Base-by-base conservation (phyloP, 345 rosid species). In the Erodium maritimum region DNA sequence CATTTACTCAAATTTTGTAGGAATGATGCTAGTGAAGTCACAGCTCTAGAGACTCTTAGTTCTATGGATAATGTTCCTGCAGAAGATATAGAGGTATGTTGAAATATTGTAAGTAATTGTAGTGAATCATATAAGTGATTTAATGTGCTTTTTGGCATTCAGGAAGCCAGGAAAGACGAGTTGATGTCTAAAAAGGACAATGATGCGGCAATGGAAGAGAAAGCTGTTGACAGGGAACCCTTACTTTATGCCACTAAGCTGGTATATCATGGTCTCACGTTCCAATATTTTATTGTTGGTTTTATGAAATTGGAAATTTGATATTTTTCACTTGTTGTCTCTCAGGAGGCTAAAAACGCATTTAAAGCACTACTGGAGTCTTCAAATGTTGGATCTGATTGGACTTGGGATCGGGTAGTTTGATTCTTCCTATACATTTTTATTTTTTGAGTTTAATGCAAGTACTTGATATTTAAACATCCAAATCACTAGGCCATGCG, bases 351-450 rank as follows among this genome's bases (percentile, higher is more conserved):
- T 37, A 77, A 66, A 72, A 71, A 76, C 79, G 85, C 88, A 65
- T 93, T 93, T 73, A 87, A 82, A 71, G 76, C 86, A 22, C 91
- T 93, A 74, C 64, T 93, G 78, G 86, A 93, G 66, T 79, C 84
- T 20, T 79, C 79, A 72, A 89, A 82, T 77, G 81, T 93, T 71
- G 83, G 87, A 61, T 71, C 89, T 72, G 96, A 87, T 80, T 93
- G 94, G 95, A 82, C 90, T 51, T 93, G 99, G 99, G 99, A 93
- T 64, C 99, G 88, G 86, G 98, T 91, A 71, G 17, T 74, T 60
- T 59, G 67, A 23, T 67, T 7, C 25, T 54, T 13, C 23, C 20
- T 17, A 54, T 59, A 34, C 54, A 21, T 60, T 17, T 54, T 29
- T 60, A 54, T 58, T 59, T 45, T 54, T 58, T 21, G 46, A 53